Evolutionary conservation across 176 grass and related monocot species (phyloP).

Genomic region (Ensete ventricosum): DNA sequence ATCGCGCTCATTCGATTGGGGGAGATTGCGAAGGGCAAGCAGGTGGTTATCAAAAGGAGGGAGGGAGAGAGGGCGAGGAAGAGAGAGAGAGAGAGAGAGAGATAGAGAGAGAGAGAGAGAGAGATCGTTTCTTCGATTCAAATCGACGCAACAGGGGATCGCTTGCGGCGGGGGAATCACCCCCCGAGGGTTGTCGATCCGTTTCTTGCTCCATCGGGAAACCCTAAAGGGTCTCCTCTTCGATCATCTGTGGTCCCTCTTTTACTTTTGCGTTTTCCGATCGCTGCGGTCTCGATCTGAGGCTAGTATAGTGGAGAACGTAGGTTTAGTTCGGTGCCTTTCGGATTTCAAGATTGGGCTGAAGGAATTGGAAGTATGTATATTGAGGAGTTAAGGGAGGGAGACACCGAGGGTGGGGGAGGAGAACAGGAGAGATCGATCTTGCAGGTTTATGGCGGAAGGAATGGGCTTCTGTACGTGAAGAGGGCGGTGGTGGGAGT

Average conservation of each 20-base stretch:
- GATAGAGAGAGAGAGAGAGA: neutral
- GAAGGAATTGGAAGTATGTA: slow-evolving; percentile 33
- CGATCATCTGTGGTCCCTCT: neutral
- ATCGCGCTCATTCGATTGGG: no score
- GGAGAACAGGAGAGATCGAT: slow-evolving; percentile 16
- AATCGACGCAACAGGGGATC: neutral
- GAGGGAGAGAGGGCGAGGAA: no score
- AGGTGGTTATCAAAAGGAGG: no score
- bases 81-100: neutral
- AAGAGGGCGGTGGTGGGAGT: slow-evolving; percentile 78
- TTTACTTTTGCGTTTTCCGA: neutral
- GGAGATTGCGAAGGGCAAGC: no score
- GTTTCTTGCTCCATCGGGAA: neutral
- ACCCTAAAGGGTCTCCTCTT: neutral
- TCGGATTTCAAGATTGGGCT: neutral
- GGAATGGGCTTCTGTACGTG: slow-evolving; percentile 32
- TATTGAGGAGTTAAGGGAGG: slow-evolving; percentile 53
- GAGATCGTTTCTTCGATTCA: neutral
- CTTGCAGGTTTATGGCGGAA: slow-evolving; percentile 4
- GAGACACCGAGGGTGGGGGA: slow-evolving; percentile 1
- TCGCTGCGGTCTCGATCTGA: neutral
- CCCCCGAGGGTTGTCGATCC: neutral
- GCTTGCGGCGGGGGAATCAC: neutral
- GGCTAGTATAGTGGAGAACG: neutral
- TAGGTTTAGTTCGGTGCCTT: neutral